Evolutionary conservation across 176 grass and related monocot genomes (phyloP).

Genomic region (Carex parvula): DNA sequence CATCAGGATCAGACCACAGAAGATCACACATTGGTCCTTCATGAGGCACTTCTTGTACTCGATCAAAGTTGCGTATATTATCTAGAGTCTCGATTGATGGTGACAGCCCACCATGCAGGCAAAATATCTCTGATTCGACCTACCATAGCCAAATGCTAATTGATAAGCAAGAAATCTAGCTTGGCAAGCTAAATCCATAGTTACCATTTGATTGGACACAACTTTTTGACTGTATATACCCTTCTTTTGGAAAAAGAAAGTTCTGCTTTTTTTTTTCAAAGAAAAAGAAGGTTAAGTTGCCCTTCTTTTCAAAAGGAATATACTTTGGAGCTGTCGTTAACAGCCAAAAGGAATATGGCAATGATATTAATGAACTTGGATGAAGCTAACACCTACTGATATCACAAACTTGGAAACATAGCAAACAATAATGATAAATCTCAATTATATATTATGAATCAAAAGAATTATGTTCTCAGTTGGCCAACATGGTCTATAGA

Average conservation of each 20-base stretch:
- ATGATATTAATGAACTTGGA: neutral
- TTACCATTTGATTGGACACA: neutral
- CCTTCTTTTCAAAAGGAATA: neutral
- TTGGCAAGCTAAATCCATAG: neutral
- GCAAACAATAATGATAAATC: neutral
- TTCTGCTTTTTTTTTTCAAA: neutral
- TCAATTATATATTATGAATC: neutral
- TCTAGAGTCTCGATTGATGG: slow-evolving; percentile 62
- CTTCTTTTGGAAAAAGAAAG: neutral
- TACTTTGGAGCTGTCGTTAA: neutral
- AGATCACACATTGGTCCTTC: slow-evolving; percentile 72
- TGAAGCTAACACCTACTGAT: slow-evolving; percentile 4
- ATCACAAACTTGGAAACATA: neutral
- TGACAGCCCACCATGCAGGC: slow-evolving; percentile 60
- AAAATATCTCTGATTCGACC: slow-evolving; percentile 74
- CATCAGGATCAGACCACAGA: slow-evolving; percentile 68
- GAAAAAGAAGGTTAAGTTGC: neutral
- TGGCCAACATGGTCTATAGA: neutral
- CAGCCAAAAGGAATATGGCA: neutral
- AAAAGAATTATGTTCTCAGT: neutral
- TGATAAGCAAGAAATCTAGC: neutral
- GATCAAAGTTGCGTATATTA: slow-evolving; percentile 57
- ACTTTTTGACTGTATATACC: neutral
- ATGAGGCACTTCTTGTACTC: slow-evolving; percentile 70
- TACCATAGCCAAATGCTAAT: slow-evolving; percentile 17